phyloP scores from a whole-genome alignment of 2,329 filamentous ascomycete species.

The Rhynchosporium agropyri region DNA sequence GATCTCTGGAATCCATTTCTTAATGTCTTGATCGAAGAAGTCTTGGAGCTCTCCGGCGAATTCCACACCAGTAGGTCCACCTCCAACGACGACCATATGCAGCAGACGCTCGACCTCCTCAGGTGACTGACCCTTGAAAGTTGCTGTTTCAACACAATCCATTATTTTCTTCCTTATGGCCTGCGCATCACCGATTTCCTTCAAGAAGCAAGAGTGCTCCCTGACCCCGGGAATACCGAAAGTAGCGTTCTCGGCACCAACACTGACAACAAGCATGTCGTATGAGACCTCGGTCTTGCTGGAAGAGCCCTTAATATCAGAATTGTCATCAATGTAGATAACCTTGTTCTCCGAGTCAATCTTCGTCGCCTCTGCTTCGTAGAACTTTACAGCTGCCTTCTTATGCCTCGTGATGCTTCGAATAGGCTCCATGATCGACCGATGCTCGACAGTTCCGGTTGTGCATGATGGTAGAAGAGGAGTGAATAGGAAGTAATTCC shows the following conservation, averaged over 20 bases:
- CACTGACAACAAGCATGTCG: conserved; percentile 96
- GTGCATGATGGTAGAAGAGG: conserved; percentile 96
- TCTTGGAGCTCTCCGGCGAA: conserved; percentile 98
- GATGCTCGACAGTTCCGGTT: conserved; percentile 95
- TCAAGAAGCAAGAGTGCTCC: conserved; percentile 96
- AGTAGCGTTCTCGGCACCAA: conserved; percentile 97
- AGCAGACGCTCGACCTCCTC: conserved; percentile 92
- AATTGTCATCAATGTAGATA: conserved; percentile 87
- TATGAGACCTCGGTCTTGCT: conserved; percentile 89
- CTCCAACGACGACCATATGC: conserved; percentile 96
- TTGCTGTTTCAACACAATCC: conserved; percentile 98
- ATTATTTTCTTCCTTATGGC: conserved; percentile 98
- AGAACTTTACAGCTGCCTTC: conserved; percentile 90
- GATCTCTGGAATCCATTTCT: conserved; percentile 97
- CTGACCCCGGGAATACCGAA: conserved; percentile 96
- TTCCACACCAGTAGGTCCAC: conserved; percentile 95
- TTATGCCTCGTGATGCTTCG: conserved; percentile 95
- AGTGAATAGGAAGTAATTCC: conserved; percentile 99
- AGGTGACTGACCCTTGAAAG: conserved; percentile 90
- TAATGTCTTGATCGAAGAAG: conserved; percentile 97
- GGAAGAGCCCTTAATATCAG: conserved; percentile 83
- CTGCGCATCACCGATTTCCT: conserved; percentile 96
- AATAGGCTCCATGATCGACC: conserved; percentile 99
- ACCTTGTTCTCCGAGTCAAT: conserved; percentile 91
- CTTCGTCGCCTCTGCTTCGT: conserved; percentile 95